Base-by-base conservation (phyloP, 2,329 filamentous ascomycete species). In the Pseudopithomyces chartarum region DNA sequence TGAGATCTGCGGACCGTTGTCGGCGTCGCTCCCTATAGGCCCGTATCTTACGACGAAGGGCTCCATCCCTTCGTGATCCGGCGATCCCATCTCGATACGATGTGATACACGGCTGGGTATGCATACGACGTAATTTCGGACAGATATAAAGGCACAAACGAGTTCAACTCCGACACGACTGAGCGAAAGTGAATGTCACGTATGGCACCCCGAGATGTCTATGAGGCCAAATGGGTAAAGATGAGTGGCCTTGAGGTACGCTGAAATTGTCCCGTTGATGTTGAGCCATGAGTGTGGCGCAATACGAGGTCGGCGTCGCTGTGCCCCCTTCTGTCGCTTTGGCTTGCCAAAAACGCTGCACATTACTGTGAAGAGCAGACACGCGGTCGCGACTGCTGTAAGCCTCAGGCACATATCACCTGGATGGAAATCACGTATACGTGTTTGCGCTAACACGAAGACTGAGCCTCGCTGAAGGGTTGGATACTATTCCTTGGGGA, bases 261-360 rank as follows among this genome's bases (percentile, higher is more conserved):
- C 4, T 29, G 26, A 8, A 29, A 29, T 38, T 38, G n/a, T 38
- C 11, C 12, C 11, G 3, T 38, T n/a, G 11, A 4, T 5, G n/a
- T n/a, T 38, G 12, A 38, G 11, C n/a, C 29, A 19, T 15, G 22
- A 50, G 47, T 40, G 47, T 39, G 47, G 47, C 47, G 47, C 47
- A 50, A 50, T 50, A 50, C 34, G 47, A 50, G 47, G 47, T 40
- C n/a, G 20, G 47, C 34, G 34, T 50, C 47, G 20, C 22, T 40
- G 47, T 29, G 47, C 34, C 34, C 36, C 32, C 29, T 3, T 36
- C n/a, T n/a, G 12, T 50, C 34, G 47, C 47, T 40, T 50, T 34
- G 13, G 15, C 20, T 6, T 26, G 42, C 23, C 40, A 43, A 10
- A 29, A 19, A 12, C 13, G 32, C 32, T 34, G 32, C 7, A 34